Base-by-base conservation (phyloP, 805 yeast species). In the Scheffersomyces lignosus region DNA sequence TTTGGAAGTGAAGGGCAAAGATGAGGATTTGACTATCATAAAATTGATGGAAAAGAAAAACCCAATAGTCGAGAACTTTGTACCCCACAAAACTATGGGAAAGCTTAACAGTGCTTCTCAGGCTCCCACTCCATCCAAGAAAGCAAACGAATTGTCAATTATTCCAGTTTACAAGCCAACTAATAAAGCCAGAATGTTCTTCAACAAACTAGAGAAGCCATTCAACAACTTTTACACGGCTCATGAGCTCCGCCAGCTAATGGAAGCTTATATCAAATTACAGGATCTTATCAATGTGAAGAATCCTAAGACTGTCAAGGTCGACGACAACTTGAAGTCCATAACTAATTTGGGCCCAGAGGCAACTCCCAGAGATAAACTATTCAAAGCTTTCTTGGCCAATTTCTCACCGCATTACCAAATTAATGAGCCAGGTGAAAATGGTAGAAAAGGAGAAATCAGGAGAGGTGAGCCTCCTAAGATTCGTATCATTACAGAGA, bases 1-100 rank as follows among this genome's bases (percentile, higher is more conserved):
- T 37, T 43, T 93, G 15, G 80, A 79, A 38, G 57, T 82, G 17
- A 87, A 89, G 48, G 97, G 96, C 5, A 86, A 87, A 52, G 93
- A 82, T 26, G 96, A 90, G 40, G 95, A 86, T 51, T 64, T 89
- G 18, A 71, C 75, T 0, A 67, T 91, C 15, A 66, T 72, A 2
- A 65, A 74, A 5, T 48, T 76, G 1, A 77, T 80, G 20, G 73
- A 71, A 12, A 64, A 62, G 18, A 62, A 64, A 0, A 60, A 64
- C 22, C 75, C 77, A 36, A 70, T 62, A 26, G 62, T 89, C 17
- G 75, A 70, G 26, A 71, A 70, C 29, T 88, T 87, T 60, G 80
- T 76, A 1, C 78, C 91, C 3, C 87, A 84, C 56, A 80, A 70
- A 33, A 41, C 53, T 9, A 44, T 52, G 30, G 53, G 51, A 2